Evolutionary conservation across 495 filamentous ascomycete species (phyloP).

Genomic region (Xylaria curta): DNA sequence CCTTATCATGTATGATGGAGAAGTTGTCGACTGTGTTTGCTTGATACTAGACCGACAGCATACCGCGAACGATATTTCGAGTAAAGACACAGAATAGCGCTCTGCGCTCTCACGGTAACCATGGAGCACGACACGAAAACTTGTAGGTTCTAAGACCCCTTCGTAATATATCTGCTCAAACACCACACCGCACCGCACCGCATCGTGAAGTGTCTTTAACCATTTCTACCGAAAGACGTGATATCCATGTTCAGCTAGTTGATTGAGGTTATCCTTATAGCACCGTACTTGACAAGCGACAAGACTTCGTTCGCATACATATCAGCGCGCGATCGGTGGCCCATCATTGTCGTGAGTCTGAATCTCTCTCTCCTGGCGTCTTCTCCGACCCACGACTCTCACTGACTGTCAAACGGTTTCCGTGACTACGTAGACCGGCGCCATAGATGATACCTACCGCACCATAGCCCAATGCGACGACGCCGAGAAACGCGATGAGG

Average conservation of each 20-base stretch:
- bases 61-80: neutral
- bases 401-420: neutral
- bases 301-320: conserved; percentile 83
- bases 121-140: conserved; percentile 72
- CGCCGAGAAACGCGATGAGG: conserved; percentile 72
- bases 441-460: conserved; percentile 91
- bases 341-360: conserved; percentile 78
- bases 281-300: conserved; percentile 79
- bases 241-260: neutral
- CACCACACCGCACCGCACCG: neutral
- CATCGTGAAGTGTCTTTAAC: too few species aligned
- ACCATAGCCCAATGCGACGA: conserved; percentile 67
- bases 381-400: neutral
- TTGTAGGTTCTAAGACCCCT: conserved; percentile 50
- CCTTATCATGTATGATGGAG: neutral
- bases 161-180: neutral
- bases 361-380: neutral
- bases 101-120: neutral
- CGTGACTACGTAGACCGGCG: conserved; percentile 72
- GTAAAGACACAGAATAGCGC: neutral
- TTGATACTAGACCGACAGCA: neutral
- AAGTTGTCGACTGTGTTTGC: neutral
- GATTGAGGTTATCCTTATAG: conserved; percentile 48
- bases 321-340: conserved; percentile 88
- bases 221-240: neutral